Evolutionary conservation across 768 basidiomycete genomes (phyloP).

Genomic region (Pluteus cervinus): DNA sequence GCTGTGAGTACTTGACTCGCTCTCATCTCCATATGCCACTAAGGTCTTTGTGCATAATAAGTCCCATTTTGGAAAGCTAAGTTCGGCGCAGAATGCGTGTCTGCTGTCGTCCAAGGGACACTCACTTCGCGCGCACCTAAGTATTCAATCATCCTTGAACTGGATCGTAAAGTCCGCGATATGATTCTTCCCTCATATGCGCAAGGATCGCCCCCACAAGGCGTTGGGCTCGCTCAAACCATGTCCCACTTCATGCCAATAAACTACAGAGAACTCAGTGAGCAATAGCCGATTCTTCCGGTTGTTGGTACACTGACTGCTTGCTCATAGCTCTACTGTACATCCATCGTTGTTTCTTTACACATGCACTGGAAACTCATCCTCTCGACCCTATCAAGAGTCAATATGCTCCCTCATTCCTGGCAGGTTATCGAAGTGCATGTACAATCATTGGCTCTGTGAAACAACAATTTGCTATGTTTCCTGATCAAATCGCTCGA

Average conservation of each 20-base stretch:
- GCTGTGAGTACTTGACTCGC: slow-evolving; percentile 39
- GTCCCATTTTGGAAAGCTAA: slow-evolving; percentile 68
- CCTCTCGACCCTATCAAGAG: slow-evolving; percentile 66
- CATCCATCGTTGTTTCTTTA: slow-evolving; percentile 73
- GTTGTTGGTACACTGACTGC: not conserved
- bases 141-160: slow-evolving; percentile 55
- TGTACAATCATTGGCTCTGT: slow-evolving; percentile 50
- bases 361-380: slow-evolving; percentile 60
- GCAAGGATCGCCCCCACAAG: slow-evolving; percentile 40
- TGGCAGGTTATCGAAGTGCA: slow-evolving; percentile 63
- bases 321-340: slow-evolving; percentile 54
- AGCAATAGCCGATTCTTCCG: slow-evolving; percentile 15
- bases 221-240: slow-evolving; percentile 47
- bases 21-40: not conserved
- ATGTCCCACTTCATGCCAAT: slow-evolving; percentile 75
- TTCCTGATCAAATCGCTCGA: slow-evolving; percentile 53
- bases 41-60: slow-evolving; percentile 19
- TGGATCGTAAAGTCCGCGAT: slow-evolving; percentile 63
- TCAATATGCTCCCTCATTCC: slow-evolving; percentile 59
- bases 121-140: slow-evolving; percentile 59
- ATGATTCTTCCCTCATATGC: slow-evolving; percentile 64
- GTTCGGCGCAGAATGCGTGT: slow-evolving; percentile 60
- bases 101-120: slow-evolving; percentile 63
- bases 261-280: slow-evolving; percentile 68
- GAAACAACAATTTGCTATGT: slow-evolving; percentile 40